Evolutionary conservation across 331 rosid species (phyloP), one percentile per base, ranked within the genome.

Genomic region (Dryas integrifolia): DNA sequence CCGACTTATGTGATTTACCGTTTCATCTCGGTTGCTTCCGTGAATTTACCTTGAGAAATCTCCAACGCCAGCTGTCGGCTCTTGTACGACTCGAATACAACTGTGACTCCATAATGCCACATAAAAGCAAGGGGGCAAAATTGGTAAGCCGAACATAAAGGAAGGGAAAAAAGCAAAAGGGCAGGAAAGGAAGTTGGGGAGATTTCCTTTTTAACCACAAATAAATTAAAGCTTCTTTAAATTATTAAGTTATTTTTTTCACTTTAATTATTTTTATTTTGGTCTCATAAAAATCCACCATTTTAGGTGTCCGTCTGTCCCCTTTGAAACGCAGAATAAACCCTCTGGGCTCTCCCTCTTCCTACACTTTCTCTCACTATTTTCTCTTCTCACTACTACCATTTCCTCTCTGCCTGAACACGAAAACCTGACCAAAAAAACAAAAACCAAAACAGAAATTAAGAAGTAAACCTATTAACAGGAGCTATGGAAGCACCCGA

Each of bases 401-500:
- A 2, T 65, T 72, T 77, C 50, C 52, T 35, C 73, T 58, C 76
- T n/a, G 71, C 65, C 65, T 61, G 50, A 7, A 76, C 80, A 73
- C 82, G 15, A 60, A 14, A 8, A 73, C 78, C 43, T 52, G 14
- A 11, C 30, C 75, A 26, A 2, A 44, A 38, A 7, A 35, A 12
- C 26, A 48, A 67, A 35, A 12, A 14, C 52, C 43, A 6, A 43
- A 30, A 24, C 46, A 40, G 2, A n/a, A 18, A n/a, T 30, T 24
- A 45, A 3, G 6, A 7, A 14, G 13, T 43, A 15, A 10, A 0
- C 57, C 10, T 43, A n/a, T 9, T 39, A 4, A 7, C 8, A 53
- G 38, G 3, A 44, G 61, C 47, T 41, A 92, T 93, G 98, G 98
- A 93, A 73, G 91, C 88, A 9, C 90, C 90, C 0, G 87, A 91